Evolutionary conservation across 2,329 filamentous ascomycete species (phyloP).

Genomic region (Talaromyces sp.): DNA sequence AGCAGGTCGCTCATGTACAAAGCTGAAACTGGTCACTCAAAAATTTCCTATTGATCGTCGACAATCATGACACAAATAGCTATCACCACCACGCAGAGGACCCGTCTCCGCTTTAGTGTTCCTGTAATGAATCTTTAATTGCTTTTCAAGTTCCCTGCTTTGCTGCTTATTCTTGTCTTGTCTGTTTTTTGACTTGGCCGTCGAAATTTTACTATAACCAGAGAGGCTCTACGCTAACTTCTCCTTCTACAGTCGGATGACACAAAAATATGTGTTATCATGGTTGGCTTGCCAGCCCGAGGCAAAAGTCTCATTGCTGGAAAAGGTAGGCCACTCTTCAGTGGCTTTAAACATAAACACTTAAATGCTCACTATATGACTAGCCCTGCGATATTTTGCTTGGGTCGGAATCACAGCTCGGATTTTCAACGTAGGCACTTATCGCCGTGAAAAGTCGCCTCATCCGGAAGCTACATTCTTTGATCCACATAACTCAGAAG

Average conservation of each 20-base stretch:
- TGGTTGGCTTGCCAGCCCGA: slow-evolving; percentile 93
- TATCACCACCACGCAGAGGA: slow-evolving; percentile 6
- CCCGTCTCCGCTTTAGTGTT: slow-evolving; percentile 20
- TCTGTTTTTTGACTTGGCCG: background rate
- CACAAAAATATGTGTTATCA: slow-evolving; percentile 94
- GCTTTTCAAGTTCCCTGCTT: background rate
- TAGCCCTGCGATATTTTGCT: slow-evolving; percentile 87
- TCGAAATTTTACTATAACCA: background rate
- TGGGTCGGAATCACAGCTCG: slow-evolving; percentile 94
- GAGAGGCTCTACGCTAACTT: background rate
- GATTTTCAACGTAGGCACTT: slow-evolving; percentile 96
- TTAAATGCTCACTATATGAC: background rate
- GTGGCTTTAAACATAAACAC: background rate
- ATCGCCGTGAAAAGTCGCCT: slow-evolving; percentile 83
- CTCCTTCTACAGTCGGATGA: slow-evolving; percentile 74
- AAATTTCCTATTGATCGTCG: background rate
- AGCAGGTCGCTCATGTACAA: background rate
- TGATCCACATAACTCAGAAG: slow-evolving; percentile 82
- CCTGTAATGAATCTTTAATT: slow-evolving; percentile 18
- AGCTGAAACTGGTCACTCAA: background rate
- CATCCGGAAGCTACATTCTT: slow-evolving; percentile 94
- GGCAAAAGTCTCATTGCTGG: slow-evolving; percentile 98
- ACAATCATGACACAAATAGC: slow-evolving; percentile 7
- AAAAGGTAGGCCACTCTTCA: slow-evolving; percentile 65
- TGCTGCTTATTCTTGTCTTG: background rate